These are phyloP conservation scores for Russula brevipes DNA, from an alignment of 768 basidiomycete species.

Conservation along the genomic window DNA sequence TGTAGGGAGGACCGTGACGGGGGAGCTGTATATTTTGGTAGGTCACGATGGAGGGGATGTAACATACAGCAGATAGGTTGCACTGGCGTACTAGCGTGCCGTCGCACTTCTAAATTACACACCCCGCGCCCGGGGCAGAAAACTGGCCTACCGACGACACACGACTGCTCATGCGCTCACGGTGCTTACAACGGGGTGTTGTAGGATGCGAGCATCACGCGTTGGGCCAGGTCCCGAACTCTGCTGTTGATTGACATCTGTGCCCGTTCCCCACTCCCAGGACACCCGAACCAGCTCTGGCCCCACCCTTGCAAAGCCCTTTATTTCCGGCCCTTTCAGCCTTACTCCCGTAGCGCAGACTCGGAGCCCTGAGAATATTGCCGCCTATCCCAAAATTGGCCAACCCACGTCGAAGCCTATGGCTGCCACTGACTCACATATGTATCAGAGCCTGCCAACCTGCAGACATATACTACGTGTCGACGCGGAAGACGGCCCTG, in stretches of 20 bases:
- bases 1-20: background rate
- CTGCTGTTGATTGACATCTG: background rate
- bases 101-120: background rate
- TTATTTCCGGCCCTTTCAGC: constrained; percentile 36
- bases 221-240: background rate
- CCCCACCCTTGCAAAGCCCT: constrained; percentile 29
- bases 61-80: too few species aligned
- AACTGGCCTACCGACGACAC: background rate
- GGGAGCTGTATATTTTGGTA: background rate
- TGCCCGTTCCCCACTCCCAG: constrained; percentile 2
- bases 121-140: background rate
- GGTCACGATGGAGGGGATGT: too few species aligned
- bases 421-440: constrained; percentile 24
- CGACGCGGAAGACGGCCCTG: constrained; percentile 77
- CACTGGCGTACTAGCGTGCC: too few species aligned
- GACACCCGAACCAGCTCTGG: constrained; percentile 28
- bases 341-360: constrained; percentile 30
- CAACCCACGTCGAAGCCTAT: constrained; percentile 30
- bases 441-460: constrained; percentile 29
- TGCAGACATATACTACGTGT: constrained; percentile 48
- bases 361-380: constrained; percentile 37
- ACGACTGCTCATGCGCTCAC: too few species aligned
- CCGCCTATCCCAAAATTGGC: constrained; percentile 40
- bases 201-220: too few species aligned
- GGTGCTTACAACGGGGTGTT: too few species aligned